These are phyloP conservation scores for Diaporthe sp. DNA, from an alignment of 2,329 filamentous ascomycete species.

Conservation along the genomic window DNA sequence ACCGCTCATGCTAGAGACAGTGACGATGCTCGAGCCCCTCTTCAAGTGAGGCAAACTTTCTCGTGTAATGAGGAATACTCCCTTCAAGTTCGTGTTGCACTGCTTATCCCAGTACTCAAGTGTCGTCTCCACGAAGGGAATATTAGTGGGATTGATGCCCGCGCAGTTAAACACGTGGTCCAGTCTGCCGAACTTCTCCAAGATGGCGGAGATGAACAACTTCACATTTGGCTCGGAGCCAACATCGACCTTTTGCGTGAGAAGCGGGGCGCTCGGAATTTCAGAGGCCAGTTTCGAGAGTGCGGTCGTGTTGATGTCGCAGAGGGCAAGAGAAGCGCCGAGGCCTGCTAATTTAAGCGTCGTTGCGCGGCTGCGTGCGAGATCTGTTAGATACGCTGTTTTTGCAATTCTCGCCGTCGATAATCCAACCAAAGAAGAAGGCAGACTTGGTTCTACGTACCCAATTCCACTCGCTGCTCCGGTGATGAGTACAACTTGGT, in stretches of 20 bases:
- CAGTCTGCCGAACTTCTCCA: conserved; percentile 45
- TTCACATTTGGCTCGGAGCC: conserved; percentile 42
- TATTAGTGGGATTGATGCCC: conserved; percentile 60
- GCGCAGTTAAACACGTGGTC: conserved; percentile 57
- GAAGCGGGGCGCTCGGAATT: neutral
- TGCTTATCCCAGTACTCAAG: conserved; percentile 62
- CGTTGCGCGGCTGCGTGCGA: conserved; percentile 40
- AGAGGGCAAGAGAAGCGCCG: conserved; percentile 45
- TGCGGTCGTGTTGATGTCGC: conserved; percentile 45
- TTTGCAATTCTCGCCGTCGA: neutral
- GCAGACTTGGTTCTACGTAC: neutral
- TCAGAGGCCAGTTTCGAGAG: conserved; percentile 32
- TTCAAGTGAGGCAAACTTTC: conserved; percentile 54
- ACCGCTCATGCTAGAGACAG: conserved; percentile 50
- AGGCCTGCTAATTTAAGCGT: conserved; percentile 44
- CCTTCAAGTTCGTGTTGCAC: conserved; percentile 58
- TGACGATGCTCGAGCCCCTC: conserved; percentile 51
- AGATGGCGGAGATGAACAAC: conserved; percentile 42
- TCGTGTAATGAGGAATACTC: conserved; percentile 58
- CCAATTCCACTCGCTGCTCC: conserved; percentile 45
- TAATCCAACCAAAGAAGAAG: neutral
- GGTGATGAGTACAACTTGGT: conserved; percentile 41
- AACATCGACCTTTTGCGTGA: conserved; percentile 46
- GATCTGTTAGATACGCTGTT: neutral
- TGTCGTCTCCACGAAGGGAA: conserved; percentile 53